Conservation (phyloP, 2,329 filamentous ascomycete species). For the Microdochium nivale region DNA sequence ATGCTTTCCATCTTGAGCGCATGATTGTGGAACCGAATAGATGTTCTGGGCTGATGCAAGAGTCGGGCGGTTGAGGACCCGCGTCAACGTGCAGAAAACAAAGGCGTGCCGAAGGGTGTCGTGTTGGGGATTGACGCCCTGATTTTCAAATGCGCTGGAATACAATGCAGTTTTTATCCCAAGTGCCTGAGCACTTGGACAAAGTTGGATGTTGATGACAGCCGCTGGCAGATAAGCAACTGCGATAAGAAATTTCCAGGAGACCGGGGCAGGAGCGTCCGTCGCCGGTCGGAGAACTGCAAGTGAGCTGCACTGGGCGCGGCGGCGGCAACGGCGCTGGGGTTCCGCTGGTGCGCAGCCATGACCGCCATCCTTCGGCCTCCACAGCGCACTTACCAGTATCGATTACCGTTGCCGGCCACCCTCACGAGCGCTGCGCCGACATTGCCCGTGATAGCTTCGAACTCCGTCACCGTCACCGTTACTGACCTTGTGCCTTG, state of each 20-base stretch:
- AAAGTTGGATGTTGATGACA: too few species aligned
- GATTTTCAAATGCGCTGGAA: too few species aligned
- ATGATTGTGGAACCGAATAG: too few species aligned
- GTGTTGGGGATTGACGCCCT: too few species aligned
- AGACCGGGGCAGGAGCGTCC: neutral
- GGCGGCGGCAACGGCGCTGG: neutral
- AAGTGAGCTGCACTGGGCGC: too few species aligned
- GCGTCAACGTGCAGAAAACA: too few species aligned
- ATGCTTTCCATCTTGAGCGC: too few species aligned
- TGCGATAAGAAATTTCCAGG: neutral
- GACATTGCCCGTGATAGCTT: neutral
- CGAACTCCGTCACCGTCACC: neutral
- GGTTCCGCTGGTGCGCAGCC: neutral
- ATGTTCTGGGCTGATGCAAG: too few species aligned
- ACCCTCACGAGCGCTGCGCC: neutral
- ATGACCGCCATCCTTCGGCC: neutral
- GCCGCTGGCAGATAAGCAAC: neutral
- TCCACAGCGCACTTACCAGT: neutral
- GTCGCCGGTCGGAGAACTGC: neutral
- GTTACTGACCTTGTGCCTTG: neutral
- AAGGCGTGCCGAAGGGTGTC: too few species aligned
- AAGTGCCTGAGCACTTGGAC: too few species aligned
- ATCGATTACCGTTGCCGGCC: neutral
- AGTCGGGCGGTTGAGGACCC: too few species aligned
- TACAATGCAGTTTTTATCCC: too few species aligned